Base-by-base conservation (phyloP, 805 yeast species). In the Yarrowia osloensis region DNA sequence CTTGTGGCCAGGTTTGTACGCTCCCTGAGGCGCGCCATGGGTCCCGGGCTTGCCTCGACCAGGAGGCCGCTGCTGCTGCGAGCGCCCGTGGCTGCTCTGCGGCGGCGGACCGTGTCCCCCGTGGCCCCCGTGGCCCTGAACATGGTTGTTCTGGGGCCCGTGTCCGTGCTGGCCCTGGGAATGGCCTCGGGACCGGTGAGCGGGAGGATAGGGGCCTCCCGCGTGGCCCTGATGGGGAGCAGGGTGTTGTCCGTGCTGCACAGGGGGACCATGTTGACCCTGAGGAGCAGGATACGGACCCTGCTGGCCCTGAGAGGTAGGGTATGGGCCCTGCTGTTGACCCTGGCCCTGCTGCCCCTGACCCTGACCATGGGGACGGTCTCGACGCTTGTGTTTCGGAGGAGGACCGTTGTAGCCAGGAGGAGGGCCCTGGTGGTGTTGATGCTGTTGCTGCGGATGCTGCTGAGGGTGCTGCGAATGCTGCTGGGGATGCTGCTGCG, bases 1-100 rank as follows among this genome's bases (percentile, higher is more conserved):
- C 61, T 54, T 54, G 44, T 54, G 61, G 8, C 61, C 61, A 5
- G 61, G 61, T 33, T 54, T 54, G 61, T 54, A 54, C n/a, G n/a
- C 26, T 26, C 52, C 52, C 7, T 39, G 55, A 13, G 55, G 61
- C 1, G 42, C 29, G 1, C 59, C 59, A 8, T 13, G 28, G 13
- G 59, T 9, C 3, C 42, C 42, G 8, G 61, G 61, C 44, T 54
- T 54, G 22, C 44, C 42, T 21, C 55, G 55, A 8, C 28, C 55
- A 11, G 55, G 57, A 50, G 57, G 57, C 1, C 55, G 55, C 12
- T 24, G 19, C 12, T 24, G 19, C n/a, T 22, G 26, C 9, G 47
- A 5, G 22, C 54, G 42, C 4, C 22, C 11, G 22, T 39, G 42
- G 13, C 42, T n/a, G n/a, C n/a, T n/a, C n/a, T n/a, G n/a, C 22